Base-by-base conservation (phyloP, 2,329 filamentous ascomycete genomes). In the Beauveria sp. region DNA sequence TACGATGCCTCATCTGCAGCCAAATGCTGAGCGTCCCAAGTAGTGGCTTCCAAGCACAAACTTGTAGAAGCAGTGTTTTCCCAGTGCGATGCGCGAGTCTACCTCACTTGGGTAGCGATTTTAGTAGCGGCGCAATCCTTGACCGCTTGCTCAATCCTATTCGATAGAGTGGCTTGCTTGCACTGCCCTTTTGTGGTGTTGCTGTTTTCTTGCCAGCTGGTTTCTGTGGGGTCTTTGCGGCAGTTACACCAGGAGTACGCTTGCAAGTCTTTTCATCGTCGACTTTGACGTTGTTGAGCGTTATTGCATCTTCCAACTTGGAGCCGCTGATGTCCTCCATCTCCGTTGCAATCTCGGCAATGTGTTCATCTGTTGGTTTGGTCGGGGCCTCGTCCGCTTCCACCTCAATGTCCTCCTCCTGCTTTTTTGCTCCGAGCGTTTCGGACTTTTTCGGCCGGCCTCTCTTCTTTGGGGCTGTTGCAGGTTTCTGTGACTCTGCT, bases 131-230 rank as follows among this genome's bases (percentile, higher is more conserved):
- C 42, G 80, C 78, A 63, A 83, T 82, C 62, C 77, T 74, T 20
- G 75, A 75, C 66, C 70, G 74, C 68, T 76, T 81, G 71, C 80
- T 83, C 65, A 83, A 69, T 3, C 81, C 81, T 59, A 83, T 79
- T 18, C 81, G 74, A 64, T 79, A 81, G 18, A 75, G 64, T 18
- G 78, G 78, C 63, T 77, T 80, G 16, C 67, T 65, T 6, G 46
- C 38, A 10, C 55, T 62, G n/a, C 50, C 45, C 8, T 2, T 2
- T 26, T 52, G 61, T 52, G 34, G 40, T 22, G 46, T 62, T 26
- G 18, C n/a, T 34, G 16, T 57, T 26, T 30, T 18, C 42, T 59
- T 55, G 14, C n/a, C 43, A 45, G 42, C 10, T 38, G 22, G 52
- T n/a, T 54, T 62, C 14, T 34, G 50, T n/a, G 42, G 58, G 5